These are phyloP conservation scores for Athelia sp. DNA, from an alignment of 1,284 basidiomycete species.

Conservation along the genomic window DNA sequence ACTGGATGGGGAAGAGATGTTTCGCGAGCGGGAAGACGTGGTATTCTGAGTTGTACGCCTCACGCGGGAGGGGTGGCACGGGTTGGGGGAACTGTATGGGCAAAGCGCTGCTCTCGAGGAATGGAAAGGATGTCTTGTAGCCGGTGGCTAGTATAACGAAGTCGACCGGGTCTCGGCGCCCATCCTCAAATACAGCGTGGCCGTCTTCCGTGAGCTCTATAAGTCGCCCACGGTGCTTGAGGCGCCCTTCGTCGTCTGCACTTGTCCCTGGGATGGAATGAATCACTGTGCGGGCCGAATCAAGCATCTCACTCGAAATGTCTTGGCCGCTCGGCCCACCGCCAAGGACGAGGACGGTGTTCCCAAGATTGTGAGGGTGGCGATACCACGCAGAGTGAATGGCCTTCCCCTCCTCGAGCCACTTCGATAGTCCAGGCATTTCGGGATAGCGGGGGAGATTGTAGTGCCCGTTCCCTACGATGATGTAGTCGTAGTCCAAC, in stretches of 20 bases:
- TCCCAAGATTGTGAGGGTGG: conserved; percentile 38
- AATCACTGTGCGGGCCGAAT: conserved; percentile 40
- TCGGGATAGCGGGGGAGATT: conserved; percentile 54
- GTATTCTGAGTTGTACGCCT: conserved; percentile 57
- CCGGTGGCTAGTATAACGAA: conserved; percentile 71
- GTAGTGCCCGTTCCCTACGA: conserved; percentile 75
- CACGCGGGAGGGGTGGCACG: conserved; percentile 40
- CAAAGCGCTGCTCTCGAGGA: conserved; percentile 40
- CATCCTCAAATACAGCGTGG: conserved; percentile 56
- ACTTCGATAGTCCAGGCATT: conserved; percentile 51
- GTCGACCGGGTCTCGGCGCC: conserved; percentile 51
- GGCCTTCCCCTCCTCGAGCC: conserved; percentile 47
- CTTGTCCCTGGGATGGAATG: conserved; percentile 45
- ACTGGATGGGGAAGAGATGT: conserved; percentile 46
- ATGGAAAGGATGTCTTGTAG: conserved; percentile 59
- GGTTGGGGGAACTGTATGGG: conserved; percentile 29
- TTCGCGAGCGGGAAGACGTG: conserved; percentile 60
- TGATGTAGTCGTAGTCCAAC: conserved; percentile 50
- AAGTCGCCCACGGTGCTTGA: conserved; percentile 41
- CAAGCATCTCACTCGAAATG: conserved; percentile 52
- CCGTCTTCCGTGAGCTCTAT: conserved; percentile 37
- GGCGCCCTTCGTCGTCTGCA: conserved; percentile 27
- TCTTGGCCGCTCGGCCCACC: conserved; percentile 67
- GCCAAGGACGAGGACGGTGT: conserved; percentile 63
- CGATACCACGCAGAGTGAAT: conserved; percentile 67